phyloP scores from a whole-genome alignment of 2,329 filamentous ascomycete genomes.

The Apiospora aurea region DNA sequence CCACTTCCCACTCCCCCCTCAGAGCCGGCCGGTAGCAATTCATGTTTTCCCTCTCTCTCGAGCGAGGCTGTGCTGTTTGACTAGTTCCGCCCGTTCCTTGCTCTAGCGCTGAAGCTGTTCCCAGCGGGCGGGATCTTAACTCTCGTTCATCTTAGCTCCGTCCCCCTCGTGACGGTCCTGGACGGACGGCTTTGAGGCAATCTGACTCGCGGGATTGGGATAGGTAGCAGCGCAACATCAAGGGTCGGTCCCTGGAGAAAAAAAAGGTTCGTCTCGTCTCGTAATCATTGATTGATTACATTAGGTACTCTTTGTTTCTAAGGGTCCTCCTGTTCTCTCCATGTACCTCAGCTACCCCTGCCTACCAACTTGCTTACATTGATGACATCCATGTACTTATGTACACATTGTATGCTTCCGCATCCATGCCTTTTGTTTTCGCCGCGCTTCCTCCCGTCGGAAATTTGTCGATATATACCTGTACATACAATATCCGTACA shows the following conservation, averaged over 20 bases:
- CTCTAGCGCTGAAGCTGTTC: constrained; percentile 10
- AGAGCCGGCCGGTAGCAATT: neutral
- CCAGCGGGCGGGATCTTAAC: constrained; percentile 8
- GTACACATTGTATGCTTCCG: neutral
- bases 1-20: neutral
- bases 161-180: neutral
- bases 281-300: neutral
- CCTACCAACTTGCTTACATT: neutral
- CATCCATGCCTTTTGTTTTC: neutral
- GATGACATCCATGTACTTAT: neutral
- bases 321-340: neutral
- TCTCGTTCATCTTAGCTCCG: neutral
- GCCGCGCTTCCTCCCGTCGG: constrained; percentile 5
- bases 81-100: constrained; percentile 8
- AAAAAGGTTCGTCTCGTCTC: constrained; percentile 2
- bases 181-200: neutral
- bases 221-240: constrained; percentile 4
- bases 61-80: constrained; percentile 14
- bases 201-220: neutral
- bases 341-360: neutral
- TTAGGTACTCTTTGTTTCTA: neutral
- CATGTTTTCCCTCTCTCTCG: neutral
- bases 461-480: constrained; percentile 1
- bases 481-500: neutral
- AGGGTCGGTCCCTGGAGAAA: constrained; percentile 9